Percentiles rank a stretch among this genome's conserved stretches.
These are phyloP conservation scores for Aeschynomene evenia DNA, from an alignment of 306 rosid species.

Conservation along the genomic window DNA sequence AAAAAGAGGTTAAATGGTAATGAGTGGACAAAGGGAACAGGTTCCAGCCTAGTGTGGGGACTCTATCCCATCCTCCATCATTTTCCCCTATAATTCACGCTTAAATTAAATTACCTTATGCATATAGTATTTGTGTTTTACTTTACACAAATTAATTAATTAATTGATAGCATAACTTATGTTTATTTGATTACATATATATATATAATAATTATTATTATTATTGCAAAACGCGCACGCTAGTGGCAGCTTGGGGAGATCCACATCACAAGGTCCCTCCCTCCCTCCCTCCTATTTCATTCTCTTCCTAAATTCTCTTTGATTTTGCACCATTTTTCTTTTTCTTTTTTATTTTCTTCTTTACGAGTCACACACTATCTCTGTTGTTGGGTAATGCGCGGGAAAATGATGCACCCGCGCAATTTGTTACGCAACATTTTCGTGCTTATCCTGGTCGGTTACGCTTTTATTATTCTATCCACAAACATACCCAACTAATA, in stretches of 20 bases:
- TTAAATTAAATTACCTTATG: too few species aligned
- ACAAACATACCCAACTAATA: not conserved
- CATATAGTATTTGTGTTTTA: too few species aligned
- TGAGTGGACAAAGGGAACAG: not conserved
- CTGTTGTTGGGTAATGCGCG: not conserved
- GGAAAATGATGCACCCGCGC: constrained; percentile 5
- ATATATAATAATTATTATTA: not conserved
- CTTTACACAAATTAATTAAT: too few species aligned
- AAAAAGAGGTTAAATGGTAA: not conserved
- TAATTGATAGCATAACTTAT: too few species aligned
- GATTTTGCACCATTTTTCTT: too few species aligned
- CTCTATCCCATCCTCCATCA: too few species aligned
- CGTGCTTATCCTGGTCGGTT: not conserved
- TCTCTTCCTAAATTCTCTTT: not conserved
- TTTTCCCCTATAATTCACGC: too few species aligned
- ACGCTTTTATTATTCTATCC: not conserved
- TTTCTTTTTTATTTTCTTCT: not conserved
- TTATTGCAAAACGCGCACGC: constrained; percentile 26
- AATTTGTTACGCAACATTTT: not conserved
- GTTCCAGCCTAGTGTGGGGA: not conserved
- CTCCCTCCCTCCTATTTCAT: not conserved
- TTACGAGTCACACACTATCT: too few species aligned
- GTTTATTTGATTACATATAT: too few species aligned
- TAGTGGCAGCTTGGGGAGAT: not conserved
- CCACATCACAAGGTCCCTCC: not conserved